Evolutionary conservation across 352 stramenopile species (phyloP), one percentile per base, ranked within the genome.

Genomic region (Globisporangium abappressorium): DNA sequence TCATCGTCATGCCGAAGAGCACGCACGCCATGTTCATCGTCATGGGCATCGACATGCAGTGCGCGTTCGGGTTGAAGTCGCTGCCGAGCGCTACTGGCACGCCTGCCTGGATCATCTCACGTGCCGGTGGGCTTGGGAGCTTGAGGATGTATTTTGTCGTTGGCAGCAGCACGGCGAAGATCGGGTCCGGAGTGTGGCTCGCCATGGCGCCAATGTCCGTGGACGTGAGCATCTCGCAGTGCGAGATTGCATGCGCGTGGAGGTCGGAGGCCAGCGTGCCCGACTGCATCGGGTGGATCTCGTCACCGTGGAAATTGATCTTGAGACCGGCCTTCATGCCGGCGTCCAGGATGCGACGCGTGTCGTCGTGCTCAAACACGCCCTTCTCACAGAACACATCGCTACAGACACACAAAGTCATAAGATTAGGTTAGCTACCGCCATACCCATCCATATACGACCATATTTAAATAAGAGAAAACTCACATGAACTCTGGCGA

Each of bases 1-100:
- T 89, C 85, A 95, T 92, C 58, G 84, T 94, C 87, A 95, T 90
- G 36, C 79, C 76, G 64, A 95, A 91, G 30, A 85, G 78, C 71
- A 93, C 84, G 71, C 87, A 95, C 6, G 82, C 81, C 82, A 94
- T 91, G 75, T 95, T 92, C 87, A 95, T 95, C 41, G 85, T 92
- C 62, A 94, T 78, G 24, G 87, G 76, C 87, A 95, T 94, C 63
- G 85, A 95, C 55, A 95, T 65, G 62, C 85, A 95, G 75, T 95
- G 85, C 9, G 87, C 87, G 68, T 94, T 95, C 64, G 87, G 85
- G 70, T 95, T 94, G 73, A 89, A 95, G 70, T 95, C 87, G 41
- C 81, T 92, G 46, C 85, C 87, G 11, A 95, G 82, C 28, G 87
- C 87, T 20, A 94, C 77, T 0, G 84, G 83, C 53, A 95, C 87